phyloP scores from a whole-genome alignment of 495 filamentous ascomycete genomes.

The Haplographium delicatum region DNA sequence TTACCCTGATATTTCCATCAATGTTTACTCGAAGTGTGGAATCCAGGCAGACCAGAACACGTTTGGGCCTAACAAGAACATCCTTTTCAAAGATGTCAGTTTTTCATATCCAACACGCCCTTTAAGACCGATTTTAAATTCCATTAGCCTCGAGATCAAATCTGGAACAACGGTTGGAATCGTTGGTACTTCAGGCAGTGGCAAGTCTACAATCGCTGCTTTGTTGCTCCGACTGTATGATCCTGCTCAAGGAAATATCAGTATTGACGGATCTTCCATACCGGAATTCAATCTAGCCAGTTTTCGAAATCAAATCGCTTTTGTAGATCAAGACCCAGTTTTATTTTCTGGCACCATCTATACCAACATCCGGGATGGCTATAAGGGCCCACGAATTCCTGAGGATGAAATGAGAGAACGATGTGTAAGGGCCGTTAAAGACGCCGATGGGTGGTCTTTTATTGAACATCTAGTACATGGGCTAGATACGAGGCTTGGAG shows the following conservation, averaged over 20 bases:
- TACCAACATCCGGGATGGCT: conserved; percentile 59
- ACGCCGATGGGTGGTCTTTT: conserved; percentile 33
- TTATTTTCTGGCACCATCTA: conserved; percentile 23
- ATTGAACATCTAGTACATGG: conserved; percentile 44
- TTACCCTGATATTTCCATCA: conserved; percentile 28
- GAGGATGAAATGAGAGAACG: conserved; percentile 13
- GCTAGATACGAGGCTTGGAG: conserved; percentile 47
- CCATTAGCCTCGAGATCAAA: conserved; percentile 21
- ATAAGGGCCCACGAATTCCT: conserved; percentile 15
- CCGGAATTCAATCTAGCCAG: conserved; percentile 13
- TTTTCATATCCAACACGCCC: conserved; percentile 45
- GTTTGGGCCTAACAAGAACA: conserved; percentile 26
- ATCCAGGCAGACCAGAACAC: conserved; percentile 38
- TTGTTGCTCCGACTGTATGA: conserved; percentile 44
- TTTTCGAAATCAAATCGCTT: conserved; percentile 10
- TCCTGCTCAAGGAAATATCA: conserved; percentile 37
- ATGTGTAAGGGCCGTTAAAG: conserved; percentile 58
- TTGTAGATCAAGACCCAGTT: conserved; percentile 25
- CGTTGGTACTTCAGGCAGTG: conserved; percentile 42
- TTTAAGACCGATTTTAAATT: conserved; percentile 45
- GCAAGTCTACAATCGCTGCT: conserved; percentile 43
- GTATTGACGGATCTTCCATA: conserved; percentile 49
- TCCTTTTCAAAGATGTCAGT: conserved; percentile 16
- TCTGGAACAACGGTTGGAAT: conserved; percentile 37
- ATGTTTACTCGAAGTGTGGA: conserved; percentile 31